Evolutionary conservation across 2,329 filamentous ascomycete genomes (phyloP).

Genomic region (Paecilomyces formosus): DNA sequence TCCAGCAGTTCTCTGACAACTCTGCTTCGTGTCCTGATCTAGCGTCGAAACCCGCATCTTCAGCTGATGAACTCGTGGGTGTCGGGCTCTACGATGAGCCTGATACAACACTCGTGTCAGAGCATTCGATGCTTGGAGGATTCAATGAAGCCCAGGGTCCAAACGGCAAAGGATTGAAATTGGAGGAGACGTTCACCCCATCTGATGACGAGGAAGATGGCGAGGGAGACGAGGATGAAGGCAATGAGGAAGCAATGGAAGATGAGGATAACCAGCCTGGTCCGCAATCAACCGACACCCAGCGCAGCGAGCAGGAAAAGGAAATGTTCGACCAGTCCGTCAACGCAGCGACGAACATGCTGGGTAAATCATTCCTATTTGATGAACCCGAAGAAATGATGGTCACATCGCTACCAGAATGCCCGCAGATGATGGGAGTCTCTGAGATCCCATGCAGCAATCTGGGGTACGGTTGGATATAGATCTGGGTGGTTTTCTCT

Average conservation of each 20-base stretch:
- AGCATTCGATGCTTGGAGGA: conserved; percentile 51
- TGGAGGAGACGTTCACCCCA: conserved; percentile 70
- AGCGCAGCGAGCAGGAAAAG: background rate
- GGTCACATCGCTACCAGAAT: conserved; percentile 12
- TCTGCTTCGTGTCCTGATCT: conserved; percentile 23
- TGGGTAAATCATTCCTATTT: conserved; percentile 27
- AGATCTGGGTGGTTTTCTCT: conserved; percentile 6
- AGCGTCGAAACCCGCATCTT: conserved; percentile 48
- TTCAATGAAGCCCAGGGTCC: conserved; percentile 34
- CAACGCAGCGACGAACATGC: conserved; percentile 18
- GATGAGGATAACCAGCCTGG: conserved; percentile 1
- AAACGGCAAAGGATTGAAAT: conserved; percentile 65
- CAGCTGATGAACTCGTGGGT: conserved; percentile 68
- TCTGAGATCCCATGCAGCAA: conserved; percentile 22
- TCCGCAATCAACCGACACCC: background rate
- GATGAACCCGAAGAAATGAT: conserved; percentile 17
- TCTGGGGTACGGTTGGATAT: conserved; percentile 29
- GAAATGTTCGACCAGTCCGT: background rate
- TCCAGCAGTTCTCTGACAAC: conserved; percentile 23
- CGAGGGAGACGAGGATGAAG: conserved; percentile 52
- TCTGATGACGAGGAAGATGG: conserved; percentile 49
- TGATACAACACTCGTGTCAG: conserved; percentile 46
- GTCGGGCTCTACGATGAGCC: conserved; percentile 75
- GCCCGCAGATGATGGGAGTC: conserved; percentile 19
- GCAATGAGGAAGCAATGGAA: conserved; percentile 24